Evolutionary conservation across 225 moss, liverwort and hornwort genomes (phyloP).

Genomic region (Physcomitrium patens): DNA sequence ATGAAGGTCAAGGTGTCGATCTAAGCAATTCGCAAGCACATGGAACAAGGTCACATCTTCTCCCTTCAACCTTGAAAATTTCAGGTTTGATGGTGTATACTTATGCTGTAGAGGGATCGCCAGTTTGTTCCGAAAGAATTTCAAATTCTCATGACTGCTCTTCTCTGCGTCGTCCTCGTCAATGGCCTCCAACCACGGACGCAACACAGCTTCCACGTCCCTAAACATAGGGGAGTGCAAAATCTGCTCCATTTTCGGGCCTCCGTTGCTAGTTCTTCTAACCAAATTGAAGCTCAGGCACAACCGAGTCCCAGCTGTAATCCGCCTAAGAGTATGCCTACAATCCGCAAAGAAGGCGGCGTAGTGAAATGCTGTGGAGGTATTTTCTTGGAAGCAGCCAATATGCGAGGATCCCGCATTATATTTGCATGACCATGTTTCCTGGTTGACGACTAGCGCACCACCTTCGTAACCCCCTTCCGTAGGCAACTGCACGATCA

Average conservation of each 20-base stretch:
- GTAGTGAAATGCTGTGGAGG: neutral
- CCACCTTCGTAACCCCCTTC: neutral
- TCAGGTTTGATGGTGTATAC: conserved; percentile 12
- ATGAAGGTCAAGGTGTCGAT: conserved; percentile 1
- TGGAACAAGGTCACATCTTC: conserved; percentile 6
- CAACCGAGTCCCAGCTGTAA: conserved; percentile 4
- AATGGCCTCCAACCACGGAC: conserved; percentile 32
- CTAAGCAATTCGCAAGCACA: conserved; percentile 9
- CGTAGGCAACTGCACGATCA: conserved; percentile 26
- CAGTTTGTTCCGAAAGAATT: neutral
- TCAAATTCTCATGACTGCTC: too few relatives aligned
- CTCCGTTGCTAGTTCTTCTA: neutral
- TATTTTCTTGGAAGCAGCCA: neutral
- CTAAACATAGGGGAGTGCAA: neutral
- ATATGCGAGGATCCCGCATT: too few relatives aligned
- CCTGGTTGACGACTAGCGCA: conserved; percentile 8
- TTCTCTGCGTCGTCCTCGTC: neutral
- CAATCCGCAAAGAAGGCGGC: conserved; percentile 25
- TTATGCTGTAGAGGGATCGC: conserved; percentile 7
- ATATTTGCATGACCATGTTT: too few relatives aligned
- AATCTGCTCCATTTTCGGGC: neutral
- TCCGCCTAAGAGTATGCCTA: conserved; percentile 6
- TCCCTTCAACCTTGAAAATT: conserved; percentile 22
- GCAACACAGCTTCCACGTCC: conserved; percentile 19
- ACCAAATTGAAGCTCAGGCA: conserved; percentile 39